Base-by-base conservation (phyloP, 257 asterid genomes). In the Nicotiana undulata region DNA sequence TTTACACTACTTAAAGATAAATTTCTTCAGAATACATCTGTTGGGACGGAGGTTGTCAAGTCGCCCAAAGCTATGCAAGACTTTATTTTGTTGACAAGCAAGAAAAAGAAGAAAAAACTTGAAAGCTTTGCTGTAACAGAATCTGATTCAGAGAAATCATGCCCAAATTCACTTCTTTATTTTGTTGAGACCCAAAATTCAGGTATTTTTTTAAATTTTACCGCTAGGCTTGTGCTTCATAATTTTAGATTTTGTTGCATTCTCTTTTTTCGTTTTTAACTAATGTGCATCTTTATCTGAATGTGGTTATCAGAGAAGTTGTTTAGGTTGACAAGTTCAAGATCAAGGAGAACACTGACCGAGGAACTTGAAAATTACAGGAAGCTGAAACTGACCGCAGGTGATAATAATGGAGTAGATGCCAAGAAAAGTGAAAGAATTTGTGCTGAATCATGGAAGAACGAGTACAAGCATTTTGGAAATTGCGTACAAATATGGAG, bases 111-210 rank as follows among this genome's bases (percentile, higher is more conserved):
- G 81, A 88, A 83, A 80, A 82, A 60, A 61, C 77, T 75, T 46
- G 80, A 58, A 58, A 84, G 52, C 34, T 81, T 83, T 70, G 17
- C 80, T 22, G 75, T 83, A 85, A 67, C 79, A 3, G 91, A 85
- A n/a, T 83, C 12, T 29, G 87, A 84, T 20, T 85, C 97, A 1
- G 89, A 90, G 51, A 89, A 89, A 80, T 90, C 95, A 5, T 92
- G 95, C 82, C 98, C 97, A 1, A 88, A 83, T 82, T 93, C 93
- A 15, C 93, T 92, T 85, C 92, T 92, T 75, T 93, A 90, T 76
- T 83, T 82, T 9, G 79, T 81, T 22, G 91, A 88, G 44, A 66
- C 76, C 63, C 58, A 84, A 26, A 70, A 29, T 81, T 67, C 92
- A 92, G 97, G 97, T 93, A 6, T 28, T 28, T 28, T 28, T 28